Percentiles rank a stretch among this genome's conserved stretches.
phyloP scores from a whole-genome alignment of 495 filamentous ascomycete genomes.

The Aspergillus affinis region DNA sequence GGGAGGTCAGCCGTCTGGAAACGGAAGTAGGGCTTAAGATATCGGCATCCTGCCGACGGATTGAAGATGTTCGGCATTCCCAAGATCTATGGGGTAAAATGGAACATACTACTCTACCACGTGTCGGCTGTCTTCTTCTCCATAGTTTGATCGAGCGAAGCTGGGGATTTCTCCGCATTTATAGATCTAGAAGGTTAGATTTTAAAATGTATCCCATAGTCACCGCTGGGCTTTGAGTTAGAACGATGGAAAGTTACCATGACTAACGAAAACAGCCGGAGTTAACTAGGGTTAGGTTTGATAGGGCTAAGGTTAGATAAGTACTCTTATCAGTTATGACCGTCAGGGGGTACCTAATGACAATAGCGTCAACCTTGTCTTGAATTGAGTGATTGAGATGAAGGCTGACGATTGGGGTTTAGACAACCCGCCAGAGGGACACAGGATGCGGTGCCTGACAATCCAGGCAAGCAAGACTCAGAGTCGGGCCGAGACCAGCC shows the following conservation, averaged over 20 bases:
- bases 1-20: not conserved
- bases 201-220: no score
- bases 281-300: no score
- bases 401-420: no score
- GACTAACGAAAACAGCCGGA: no score
- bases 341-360: not conserved
- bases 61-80: not conserved
- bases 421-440: not conserved
- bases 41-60: not conserved
- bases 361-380: not conserved
- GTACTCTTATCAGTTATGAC: no score
- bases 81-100: not conserved
- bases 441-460: not conserved
- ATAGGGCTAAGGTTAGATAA: no score
- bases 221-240: no score
- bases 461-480: not conserved
- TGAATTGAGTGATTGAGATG: not conserved
- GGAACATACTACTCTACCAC: no score
- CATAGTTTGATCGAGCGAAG: no score
- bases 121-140: no score
- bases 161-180: not conserved
- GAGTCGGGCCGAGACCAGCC: constrained; percentile 2
- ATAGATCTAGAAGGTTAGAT: no score
- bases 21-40: not conserved
- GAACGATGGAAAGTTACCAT: no score